phyloP scores from a whole-genome alignment of 2,329 filamentous ascomycete species.

The Cryphonectria naterciae region DNA sequence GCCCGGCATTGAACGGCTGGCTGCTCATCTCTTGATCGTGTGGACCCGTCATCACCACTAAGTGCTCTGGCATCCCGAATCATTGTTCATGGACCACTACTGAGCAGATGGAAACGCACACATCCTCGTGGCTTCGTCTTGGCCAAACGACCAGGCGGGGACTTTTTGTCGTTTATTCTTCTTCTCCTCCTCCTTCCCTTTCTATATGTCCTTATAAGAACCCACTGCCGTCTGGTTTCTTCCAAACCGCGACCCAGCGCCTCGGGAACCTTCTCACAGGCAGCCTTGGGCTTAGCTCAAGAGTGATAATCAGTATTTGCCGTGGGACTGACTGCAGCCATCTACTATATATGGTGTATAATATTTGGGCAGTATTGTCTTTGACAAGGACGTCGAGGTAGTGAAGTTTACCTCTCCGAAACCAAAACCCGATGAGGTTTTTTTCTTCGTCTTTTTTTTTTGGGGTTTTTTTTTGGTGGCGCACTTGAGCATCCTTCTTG shows the following conservation, averaged over 20 bases:
- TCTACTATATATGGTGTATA: neutral
- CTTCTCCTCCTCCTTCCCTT: neutral
- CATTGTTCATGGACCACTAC: neutral
- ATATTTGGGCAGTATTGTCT: neutral
- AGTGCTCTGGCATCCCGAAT: neutral
- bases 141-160: slow-evolving; percentile 17
- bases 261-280: neutral
- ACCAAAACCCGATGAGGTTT: neutral
- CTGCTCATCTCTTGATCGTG: neutral
- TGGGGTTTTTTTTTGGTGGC: neutral
- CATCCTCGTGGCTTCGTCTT: slow-evolving; percentile 23
- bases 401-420: neutral
- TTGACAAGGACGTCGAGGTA: neutral
- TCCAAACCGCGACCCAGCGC: neutral
- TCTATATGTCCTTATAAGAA: neutral
- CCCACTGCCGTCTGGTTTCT: neutral
- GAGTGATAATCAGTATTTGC: neutral
- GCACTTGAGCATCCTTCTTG: too few species aligned
- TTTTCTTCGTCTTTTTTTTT: too few species aligned
- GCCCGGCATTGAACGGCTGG: neutral
- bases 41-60: neutral
- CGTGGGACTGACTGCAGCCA: neutral
- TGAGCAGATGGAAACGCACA: neutral
- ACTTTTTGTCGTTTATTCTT: neutral
- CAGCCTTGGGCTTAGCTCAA: neutral